Base-by-base conservation (phyloP, 2,329 filamentous ascomycete species). In the Cytospora mali region DNA sequence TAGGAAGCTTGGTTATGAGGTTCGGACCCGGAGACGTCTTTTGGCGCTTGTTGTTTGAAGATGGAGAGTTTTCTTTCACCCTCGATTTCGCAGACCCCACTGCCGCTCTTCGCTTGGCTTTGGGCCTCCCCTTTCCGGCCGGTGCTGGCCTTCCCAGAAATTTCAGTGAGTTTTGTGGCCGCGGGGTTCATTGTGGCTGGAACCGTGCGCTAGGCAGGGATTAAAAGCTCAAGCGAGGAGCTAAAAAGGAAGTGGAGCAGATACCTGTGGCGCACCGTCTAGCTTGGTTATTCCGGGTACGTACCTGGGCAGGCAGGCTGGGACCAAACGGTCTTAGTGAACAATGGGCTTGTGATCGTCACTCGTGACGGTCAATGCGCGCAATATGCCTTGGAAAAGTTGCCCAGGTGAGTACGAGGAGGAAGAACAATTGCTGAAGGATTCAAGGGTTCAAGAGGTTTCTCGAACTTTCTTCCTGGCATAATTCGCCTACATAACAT, bases 141-240 rank as follows among this genome's bases (percentile, higher is more conserved):
- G 5, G 49, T 54, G 60, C n/a, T n/a, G n/a, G n/a, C 49, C 52
- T 53, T 28, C 46, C 54, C 31, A 56, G 62, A 64, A 64, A 64
- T 58, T 64, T 64, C 62, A 62, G 54, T n/a, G 51, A 48, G 58
- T 60, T 64, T 64, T 46, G 57, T 65, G 63, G 55, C 55, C 48
- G 59, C 58, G 58, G 58, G 59, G 46, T 46, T 46, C 14, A 21
- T 35, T 65, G 63, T 65, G 63, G 63, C 63, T 65, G 39, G 29
- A 35, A 53, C 3, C 29, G 23, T 29, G 42, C 58, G 62, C 62
- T 64, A 64, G 54, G 27, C 62, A 58, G 58, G 62, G 58, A 21
- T 51, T 14, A 10, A 18, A 25, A 35, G 28, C 58, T 48, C 35
- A 52, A 33, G 48, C 42, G 21, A 31, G 21, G 16, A 16, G 51